Percentiles rank a stretch among this genome's conserved stretches.
Evolutionary conservation across 805 yeast genomes (phyloP).

Genomic region (Wickerhamiella spandovensis): DNA sequence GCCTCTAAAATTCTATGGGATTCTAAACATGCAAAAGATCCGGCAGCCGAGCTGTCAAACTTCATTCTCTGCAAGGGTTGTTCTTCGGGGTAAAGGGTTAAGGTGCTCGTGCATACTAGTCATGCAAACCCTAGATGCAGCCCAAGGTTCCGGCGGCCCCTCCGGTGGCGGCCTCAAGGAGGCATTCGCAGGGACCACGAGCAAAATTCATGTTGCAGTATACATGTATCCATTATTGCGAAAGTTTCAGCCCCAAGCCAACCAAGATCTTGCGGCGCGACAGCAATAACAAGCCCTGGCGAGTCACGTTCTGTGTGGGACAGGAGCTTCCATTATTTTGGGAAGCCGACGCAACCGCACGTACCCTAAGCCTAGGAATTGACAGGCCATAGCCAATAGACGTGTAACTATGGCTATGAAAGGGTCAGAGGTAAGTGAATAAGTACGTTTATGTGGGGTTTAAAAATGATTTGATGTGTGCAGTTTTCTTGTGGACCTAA

Average conservation of each 20-base stretch:
- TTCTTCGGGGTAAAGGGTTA: background rate
- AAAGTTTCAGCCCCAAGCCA: too few relatives aligned
- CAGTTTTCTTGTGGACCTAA: background rate
- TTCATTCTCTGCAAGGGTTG: background rate
- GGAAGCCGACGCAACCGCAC: background rate
- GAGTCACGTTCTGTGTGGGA: background rate
- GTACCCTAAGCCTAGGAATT: background rate
- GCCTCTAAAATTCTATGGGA: too few relatives aligned
- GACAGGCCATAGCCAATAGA: background rate
- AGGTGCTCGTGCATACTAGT: background rate
- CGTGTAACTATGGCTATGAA: background rate
- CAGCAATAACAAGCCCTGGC: background rate
- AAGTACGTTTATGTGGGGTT: background rate
- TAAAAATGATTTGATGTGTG: background rate
- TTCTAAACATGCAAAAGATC: too few relatives aligned
- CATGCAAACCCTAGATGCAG: background rate
- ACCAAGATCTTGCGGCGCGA: background rate
- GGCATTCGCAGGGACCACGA: too few relatives aligned
- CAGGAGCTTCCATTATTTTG: background rate
- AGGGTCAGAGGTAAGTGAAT: background rate
- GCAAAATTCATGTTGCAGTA: too few relatives aligned
- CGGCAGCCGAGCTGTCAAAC: background rate
- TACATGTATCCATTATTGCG: too few relatives aligned
- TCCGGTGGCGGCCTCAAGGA: too few relatives aligned
- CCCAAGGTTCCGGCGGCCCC: too few relatives aligned